phyloP scores from a whole-genome alignment of 2,329 filamentous ascomycete genomes.

The Grosmannia huntii region DNA sequence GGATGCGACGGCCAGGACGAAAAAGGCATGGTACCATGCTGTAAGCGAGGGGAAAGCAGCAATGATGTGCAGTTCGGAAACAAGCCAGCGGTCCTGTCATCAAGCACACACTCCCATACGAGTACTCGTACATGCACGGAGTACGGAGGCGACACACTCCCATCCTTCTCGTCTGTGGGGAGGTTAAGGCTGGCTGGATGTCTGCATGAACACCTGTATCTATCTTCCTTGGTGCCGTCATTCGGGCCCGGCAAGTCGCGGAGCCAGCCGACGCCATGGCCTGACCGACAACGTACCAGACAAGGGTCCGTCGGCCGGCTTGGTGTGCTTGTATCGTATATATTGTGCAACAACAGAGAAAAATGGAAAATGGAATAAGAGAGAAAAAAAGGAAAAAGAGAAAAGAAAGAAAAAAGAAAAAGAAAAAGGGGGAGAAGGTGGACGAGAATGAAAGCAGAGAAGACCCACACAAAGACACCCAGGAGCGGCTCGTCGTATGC shows the following conservation, averaged over 20 bases:
- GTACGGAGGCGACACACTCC: neutral
- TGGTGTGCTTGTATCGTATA: neutral
- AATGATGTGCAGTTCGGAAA: neutral
- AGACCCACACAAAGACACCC: neutral
- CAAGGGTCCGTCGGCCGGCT: neutral
- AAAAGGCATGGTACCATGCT: too few species aligned
- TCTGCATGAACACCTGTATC: neutral
- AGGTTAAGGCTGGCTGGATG: neutral
- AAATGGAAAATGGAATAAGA: too few species aligned
- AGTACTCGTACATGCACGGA: too few species aligned
- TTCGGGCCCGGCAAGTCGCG: neutral
- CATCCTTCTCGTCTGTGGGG: neutral
- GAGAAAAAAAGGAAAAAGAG: neutral
- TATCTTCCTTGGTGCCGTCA: neutral
- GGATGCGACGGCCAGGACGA: too few species aligned
- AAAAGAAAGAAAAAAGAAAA: neutral
- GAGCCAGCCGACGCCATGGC: neutral
- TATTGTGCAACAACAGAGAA: neutral
- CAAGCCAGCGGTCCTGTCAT: neutral
- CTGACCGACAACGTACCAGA: neutral
- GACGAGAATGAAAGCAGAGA: neutral
- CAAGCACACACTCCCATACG: neutral
- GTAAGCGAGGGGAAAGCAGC: neutral
- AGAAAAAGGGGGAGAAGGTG: neutral
- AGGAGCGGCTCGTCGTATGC: neutral